phyloP scores from a whole-genome alignment of 2,329 filamentous ascomycete genomes.

The Metarhizium sp. region DNA sequence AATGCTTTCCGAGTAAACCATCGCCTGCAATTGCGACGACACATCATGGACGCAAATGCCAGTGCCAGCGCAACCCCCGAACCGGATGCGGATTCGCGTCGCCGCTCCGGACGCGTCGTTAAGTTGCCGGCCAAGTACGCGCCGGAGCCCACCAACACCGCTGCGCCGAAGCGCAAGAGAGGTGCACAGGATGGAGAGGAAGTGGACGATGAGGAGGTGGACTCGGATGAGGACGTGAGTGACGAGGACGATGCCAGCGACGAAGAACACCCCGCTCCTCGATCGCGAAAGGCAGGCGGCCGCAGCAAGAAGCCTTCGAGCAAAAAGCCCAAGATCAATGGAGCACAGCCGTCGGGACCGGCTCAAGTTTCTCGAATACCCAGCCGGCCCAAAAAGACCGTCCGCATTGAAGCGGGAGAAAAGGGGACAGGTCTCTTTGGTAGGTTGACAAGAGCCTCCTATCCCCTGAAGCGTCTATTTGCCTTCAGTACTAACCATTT shows the following conservation, averaged over 20 bases:
- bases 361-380: conserved; percentile 34
- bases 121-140: conserved; percentile 51
- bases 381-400: conserved; percentile 47
- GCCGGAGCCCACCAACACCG: conserved; percentile 32
- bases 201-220: conserved; percentile 37
- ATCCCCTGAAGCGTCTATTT: background rate
- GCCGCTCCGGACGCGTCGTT: conserved; percentile 60
- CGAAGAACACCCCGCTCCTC: conserved; percentile 28
- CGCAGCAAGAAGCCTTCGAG: conserved; percentile 46
- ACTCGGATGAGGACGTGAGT: conserved; percentile 35
- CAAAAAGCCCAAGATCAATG: conserved; percentile 58
- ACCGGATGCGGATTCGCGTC: conserved; percentile 43
- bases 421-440: conserved; percentile 47
- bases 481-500: background rate
- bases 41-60: conserved; percentile 9
- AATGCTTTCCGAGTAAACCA: conserved; percentile 9
- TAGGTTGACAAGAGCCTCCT: conserved; percentile 21
- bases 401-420: conserved; percentile 39
- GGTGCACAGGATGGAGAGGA: conserved; percentile 38
- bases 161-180: conserved; percentile 50
- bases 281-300: conserved; percentile 30
- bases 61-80: conserved; percentile 26
- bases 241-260: conserved; percentile 38
- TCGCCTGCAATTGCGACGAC: conserved; percentile 8
- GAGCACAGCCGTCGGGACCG: conserved; percentile 29